Conservation (phyloP, 768 basidiomycete genomes). For the Mrakia frigida region DNA sequence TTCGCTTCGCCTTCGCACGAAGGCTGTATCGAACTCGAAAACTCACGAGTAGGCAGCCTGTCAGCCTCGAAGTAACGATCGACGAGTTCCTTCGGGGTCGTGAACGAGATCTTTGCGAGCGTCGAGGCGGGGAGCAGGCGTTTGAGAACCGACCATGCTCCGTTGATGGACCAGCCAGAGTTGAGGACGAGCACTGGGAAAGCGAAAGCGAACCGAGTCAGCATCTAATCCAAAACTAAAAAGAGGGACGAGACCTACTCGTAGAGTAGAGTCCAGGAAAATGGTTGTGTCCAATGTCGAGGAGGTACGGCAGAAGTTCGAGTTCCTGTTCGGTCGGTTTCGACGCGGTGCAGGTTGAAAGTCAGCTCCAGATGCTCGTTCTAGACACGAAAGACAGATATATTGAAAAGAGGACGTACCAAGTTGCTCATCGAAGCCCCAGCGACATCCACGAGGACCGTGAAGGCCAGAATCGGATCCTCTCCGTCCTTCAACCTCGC, state of each 20-base stretch:
- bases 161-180: slow-evolving; percentile 41
- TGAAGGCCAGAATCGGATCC: slow-evolving; percentile 1
- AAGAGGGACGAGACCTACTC: not conserved
- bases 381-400: too few species aligned
- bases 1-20: not conserved
- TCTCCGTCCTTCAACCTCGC: not conserved
- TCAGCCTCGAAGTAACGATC: slow-evolving; percentile 39
- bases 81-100: slow-evolving; percentile 35
- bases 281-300: slow-evolving; percentile 40
- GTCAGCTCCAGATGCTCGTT: too few species aligned
- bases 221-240: not conserved
- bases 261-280: slow-evolving; percentile 40
- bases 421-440: slow-evolving; percentile 43
- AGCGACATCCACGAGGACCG: slow-evolving; percentile 39
- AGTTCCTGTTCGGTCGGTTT: slow-evolving; percentile 38
- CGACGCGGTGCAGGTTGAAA: not conserved
- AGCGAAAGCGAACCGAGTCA: not conserved
- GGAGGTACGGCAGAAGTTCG: slow-evolving; percentile 41
- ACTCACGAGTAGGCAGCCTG: slow-evolving; percentile 37
- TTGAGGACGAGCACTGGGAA: slow-evolving; percentile 41
- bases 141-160: slow-evolving; percentile 43
- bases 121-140: slow-evolving; percentile 41
- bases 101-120: slow-evolving; percentile 40
- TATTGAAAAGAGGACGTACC: too few species aligned
- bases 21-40: not conserved